phyloP scores from a whole-genome alignment of 2,329 filamentous ascomycete genomes.

The Chaetomiaceae sp. region DNA sequence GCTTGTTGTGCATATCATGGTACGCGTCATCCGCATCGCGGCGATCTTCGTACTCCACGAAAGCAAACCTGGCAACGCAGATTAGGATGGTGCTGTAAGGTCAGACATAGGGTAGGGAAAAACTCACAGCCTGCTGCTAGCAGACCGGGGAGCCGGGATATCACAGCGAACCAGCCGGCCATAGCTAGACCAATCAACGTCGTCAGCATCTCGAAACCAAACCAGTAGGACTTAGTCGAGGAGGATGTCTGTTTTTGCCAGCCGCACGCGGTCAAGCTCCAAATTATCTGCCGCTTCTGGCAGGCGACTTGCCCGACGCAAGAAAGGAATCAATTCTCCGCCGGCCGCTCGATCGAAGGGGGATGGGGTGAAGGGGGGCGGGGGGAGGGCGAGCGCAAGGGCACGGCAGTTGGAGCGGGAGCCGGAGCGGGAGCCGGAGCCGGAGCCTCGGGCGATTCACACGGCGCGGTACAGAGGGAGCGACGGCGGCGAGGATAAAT shows the following conservation, averaged over 20 bases:
- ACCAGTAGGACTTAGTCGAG: slow-evolving; percentile 24
- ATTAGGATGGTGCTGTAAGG: too few relatives aligned
- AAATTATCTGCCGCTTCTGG: slow-evolving; percentile 28
- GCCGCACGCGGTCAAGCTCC: slow-evolving; percentile 24
- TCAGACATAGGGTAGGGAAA: neutral
- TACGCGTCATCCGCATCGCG: slow-evolving; percentile 98
- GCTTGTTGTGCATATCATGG: slow-evolving; percentile 99
- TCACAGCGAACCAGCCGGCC: slow-evolving; percentile 97
- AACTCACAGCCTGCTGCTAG: slow-evolving; percentile 90
- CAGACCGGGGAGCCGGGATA: slow-evolving; percentile 91
- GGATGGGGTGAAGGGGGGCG: neutral
- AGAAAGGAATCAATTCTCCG: slow-evolving; percentile 31
- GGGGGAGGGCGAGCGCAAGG: slow-evolving; percentile 18
- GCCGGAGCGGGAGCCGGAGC: too few relatives aligned
- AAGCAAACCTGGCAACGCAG: slow-evolving; percentile 66
- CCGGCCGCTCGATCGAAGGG: slow-evolving; percentile 44
- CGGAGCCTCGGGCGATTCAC: slow-evolving; percentile 22
- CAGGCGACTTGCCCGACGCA: slow-evolving; percentile 36
- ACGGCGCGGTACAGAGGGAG: slow-evolving; percentile 20
- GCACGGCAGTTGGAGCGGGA: too few relatives aligned
- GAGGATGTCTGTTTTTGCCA: slow-evolving; percentile 27
- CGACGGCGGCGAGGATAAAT: slow-evolving; percentile 19
- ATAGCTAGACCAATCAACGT: slow-evolving; percentile 58
- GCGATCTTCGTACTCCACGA: slow-evolving; percentile 98
- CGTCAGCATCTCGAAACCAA: slow-evolving; percentile 47